Evolutionary conservation across 2,329 filamentous ascomycete genomes (phyloP).

Genomic region (Colletotrichum costaricense): DNA sequence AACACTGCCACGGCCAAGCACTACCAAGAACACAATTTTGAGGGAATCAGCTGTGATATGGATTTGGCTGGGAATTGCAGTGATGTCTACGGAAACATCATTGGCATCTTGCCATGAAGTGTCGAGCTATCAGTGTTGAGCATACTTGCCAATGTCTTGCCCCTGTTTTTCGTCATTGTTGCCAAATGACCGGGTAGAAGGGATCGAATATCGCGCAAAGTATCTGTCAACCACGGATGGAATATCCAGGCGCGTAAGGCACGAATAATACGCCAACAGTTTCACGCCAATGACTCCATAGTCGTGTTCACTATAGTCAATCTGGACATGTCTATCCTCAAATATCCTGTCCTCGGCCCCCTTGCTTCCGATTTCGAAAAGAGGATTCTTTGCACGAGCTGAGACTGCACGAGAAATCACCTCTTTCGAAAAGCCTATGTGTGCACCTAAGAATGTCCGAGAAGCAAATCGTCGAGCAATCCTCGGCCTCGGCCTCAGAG

Average conservation of each 20-base stretch:
- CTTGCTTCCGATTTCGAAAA: too few relatives aligned
- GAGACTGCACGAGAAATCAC: neutral
- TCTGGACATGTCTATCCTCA: neutral
- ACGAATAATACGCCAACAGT: neutral
- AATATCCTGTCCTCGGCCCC: neutral
- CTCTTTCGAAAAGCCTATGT: neutral
- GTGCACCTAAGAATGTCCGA: neutral
- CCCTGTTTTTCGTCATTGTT: neutral
- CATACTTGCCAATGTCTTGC: neutral
- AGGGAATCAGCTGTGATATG: neutral
- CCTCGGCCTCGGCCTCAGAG: neutral
- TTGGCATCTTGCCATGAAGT: neutral
- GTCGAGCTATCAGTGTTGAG: neutral
- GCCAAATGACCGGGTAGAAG: neutral
- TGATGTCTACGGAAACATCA: neutral
- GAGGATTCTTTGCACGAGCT: neutral
- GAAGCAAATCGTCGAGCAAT: neutral
- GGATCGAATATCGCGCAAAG: neutral
- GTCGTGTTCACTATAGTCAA: neutral
- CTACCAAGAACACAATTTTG: conserved; percentile 6
- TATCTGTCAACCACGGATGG: neutral
- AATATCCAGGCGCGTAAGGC: neutral
- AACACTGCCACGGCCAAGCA: conserved; percentile 30
- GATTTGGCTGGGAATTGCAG: too few relatives aligned
- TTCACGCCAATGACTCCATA: neutral